Evolutionary conservation across 2,329 filamentous ascomycete species (phyloP), one percentile per base, ranked within the genome.

Genomic region (Canariomyces notabilis): DNA sequence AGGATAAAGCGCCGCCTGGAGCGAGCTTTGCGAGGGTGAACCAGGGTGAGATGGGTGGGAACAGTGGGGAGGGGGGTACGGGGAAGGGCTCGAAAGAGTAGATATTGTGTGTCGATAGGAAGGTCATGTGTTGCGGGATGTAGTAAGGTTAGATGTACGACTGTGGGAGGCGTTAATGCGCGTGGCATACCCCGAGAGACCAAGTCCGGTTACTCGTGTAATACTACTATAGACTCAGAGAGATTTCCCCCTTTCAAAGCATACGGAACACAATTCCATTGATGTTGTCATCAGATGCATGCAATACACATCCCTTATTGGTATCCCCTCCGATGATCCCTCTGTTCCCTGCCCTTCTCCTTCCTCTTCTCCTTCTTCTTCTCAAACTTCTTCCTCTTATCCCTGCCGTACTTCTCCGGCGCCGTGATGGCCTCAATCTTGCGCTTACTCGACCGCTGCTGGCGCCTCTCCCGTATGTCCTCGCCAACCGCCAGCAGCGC

Each of bases 401-500:
- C 82, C 60, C 77, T 74, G 21, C 83, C 87, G 58, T 82, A 82
- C 62, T 76, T 84, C 68, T 93, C 91, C 1, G 93, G 93, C 60
- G 85, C 80, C 40, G 78, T 78, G 19, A 98, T 82, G 9, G 87
- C 87, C 63, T 94, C 90, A 54, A 97, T 87, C 67, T 88, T 87
- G 59, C 93, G 79, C 78, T 98, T 98, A 53, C 76, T 80, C 44
- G 85, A 80, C 54, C 94, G 74, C 59, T 82, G 79, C 62, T 88
- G 80, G 55, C 93, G 75, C 59, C 84, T 80, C 54, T 77, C 75
- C 60, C 78, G 79, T n/a, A 93, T 82, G 14, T 75, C 77, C 42
- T 85, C 82, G 50, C 88, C 80, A 6, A 94, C 87, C 33, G 77
- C 76, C 32, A 87, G 67, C 60, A 97, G 73, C 37, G 83, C 76